Base-by-base conservation (phyloP, 1,284 basidiomycete species). In the Takashimella koratensis region DNA sequence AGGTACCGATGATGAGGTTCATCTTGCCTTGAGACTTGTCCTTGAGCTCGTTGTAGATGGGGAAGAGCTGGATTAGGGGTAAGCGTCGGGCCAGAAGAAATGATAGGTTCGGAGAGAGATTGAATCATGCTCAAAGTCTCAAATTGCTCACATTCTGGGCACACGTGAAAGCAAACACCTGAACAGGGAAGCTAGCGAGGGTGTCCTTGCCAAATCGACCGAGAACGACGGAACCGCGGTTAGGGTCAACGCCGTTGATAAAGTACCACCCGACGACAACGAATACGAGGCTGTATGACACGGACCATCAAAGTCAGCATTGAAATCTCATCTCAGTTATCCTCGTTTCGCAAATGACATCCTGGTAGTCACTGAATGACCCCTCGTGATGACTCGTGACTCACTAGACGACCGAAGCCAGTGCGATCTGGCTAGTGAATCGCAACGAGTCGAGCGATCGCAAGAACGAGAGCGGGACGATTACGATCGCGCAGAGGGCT, bases 81-180 rank as follows among this genome's bases (percentile, higher is more conserved):
- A 16, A n/a, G 24, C 3, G 46, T 53, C 50, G 60, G 63, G 65
- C 67, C 67, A 53, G 64, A 65, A 60, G 8, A 62, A 53, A 52
- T 61, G 41, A 11, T 52, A 27, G 4, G 57, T 44, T 51, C 54
- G 54, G 56, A 56, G 46, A 20, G 12, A 43, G 41, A 10, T 43
- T 25, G 45, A 23, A 5, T 49, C 23, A 44, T 44, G 21, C 13
- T 2, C 52, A 46, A 64, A 63, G 43, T 68, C 63, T 3, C 52
- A 56, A 48, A 57, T 54, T 22, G 71, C 84, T 64, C 71, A 92
- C 90, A 67, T 95, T 94, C 79, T 94, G 90, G 13, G 88, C 82
- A 66, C 91, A 93, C 4, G 91, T 94, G 70, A 86, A 94, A 8
- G 90, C 90, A 76, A 97, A 96, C 2, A 98, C 89, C 75, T 97